Evolutionary conservation across 2,329 filamentous ascomycete genomes (phyloP), one percentile per base, ranked within the genome.

Genomic region (Penicillium digitatum): DNA sequence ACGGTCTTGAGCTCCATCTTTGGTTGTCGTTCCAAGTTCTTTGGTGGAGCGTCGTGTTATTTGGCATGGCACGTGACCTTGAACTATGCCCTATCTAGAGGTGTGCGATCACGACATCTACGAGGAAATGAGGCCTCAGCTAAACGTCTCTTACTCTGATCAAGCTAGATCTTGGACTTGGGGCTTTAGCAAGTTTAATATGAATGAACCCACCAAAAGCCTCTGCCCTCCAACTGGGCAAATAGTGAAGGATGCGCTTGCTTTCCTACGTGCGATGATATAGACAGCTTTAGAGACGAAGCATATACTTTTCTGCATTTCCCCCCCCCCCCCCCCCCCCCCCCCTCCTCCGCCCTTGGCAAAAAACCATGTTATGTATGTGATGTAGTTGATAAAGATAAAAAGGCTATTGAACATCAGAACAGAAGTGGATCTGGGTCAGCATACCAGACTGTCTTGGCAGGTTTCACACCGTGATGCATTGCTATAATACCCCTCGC

Each of bases 1-100:
- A 62, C 35, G 44, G 60, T 64, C 32, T 55, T 57, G 40, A 62
- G 54, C 52, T 65, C 60, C 62, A 65, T 65, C 44, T 48, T 65
- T 54, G 56, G 37, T 44, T 48, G 56, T 56, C 53, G 39, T 50
- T 34, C 34, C 22, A 38, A 9, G 48, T 27, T 48, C 14, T 31
- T 50, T 40, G 37, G 59, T 55, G 54, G 58, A 57, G 52, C 46
- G 44, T 32, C 18, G 48, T 39, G 34, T 35, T 45, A 45, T 45
- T 35, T 42, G 11, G 29, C 24, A 3, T 3, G 26, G 11, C 56
- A 58, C 53, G 56, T 58, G 56, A 52, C 22, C 27, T n/a, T 11
- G 18, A 31, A 55, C 46, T 57, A 57, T 57, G 27, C 51, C 51
- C 44, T 29, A 35, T 42, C 24, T 27, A 32, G 37, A 48, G 43